Evolutionary conservation across 257 asterid genomes (phyloP), one percentile per base, ranked within the genome.

Genomic region (Primulina tabacum): DNA sequence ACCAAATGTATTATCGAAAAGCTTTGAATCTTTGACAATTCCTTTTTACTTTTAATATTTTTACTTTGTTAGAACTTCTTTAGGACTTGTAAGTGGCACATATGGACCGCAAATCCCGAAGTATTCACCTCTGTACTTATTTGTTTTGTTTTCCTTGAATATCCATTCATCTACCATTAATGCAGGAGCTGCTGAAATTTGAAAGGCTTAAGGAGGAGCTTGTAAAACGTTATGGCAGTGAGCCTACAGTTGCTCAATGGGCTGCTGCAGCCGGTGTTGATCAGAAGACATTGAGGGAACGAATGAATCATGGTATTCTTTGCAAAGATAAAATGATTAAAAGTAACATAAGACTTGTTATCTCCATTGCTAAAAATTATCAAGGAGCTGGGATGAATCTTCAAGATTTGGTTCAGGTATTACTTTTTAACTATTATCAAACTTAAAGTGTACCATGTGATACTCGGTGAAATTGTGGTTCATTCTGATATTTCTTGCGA

Each of bases 371-470:
- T 35, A 93, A 87, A 79, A 82, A 93, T 77, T 93, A 87, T 78
- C 99, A 89, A 75, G 95, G 97, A 72, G 82, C 89, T 60, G 96
- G 97, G 72, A 82, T 93, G 99, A 90, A 80, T 82, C 95, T 93
- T 72, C 96, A 82, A 70, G 99, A 93, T 89, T 82, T 93, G 83
- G 96, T 93, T 82, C 99, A 93, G 99, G 99, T 90, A 79, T 67
- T 35, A 28, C 43, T 73, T 59, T 66, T 50, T 5, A 29, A 24
- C 26, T 24, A 24, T 24, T 24, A 24, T 24, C 26, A 24, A 21
- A 24, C 26, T 24, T 24, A 24, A 24, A 24, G 35, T 57, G 67
- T 62, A 60, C 17, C 34, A 30, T 20, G 58, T 71, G 74, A 43
- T 30, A 35, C 43, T 60, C 67, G 52, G 20, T 33, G 67, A 67